A percentile compares a stretch with the other conserved stretches of the same genome.
Evolutionary conservation across 2,329 filamentous ascomycete species (phyloP).

Genomic region (Shiraia bambusicola): DNA sequence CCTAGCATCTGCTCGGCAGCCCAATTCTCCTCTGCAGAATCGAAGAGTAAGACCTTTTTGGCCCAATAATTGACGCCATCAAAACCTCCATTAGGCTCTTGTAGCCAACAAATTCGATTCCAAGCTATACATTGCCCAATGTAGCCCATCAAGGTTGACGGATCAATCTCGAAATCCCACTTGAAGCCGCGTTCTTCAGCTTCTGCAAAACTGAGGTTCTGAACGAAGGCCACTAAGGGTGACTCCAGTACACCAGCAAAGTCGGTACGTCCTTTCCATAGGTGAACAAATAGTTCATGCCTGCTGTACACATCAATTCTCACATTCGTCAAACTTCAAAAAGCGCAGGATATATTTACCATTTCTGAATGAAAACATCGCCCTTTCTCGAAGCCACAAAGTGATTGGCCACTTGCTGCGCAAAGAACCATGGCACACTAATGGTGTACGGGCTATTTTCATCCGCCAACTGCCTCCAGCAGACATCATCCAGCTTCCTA

Average conservation of each 20-base stretch:
- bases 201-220: slow-evolving; percentile 25
- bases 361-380: slow-evolving; percentile 48
- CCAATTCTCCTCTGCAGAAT: slow-evolving; percentile 26
- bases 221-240: slow-evolving; percentile 28
- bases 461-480: slow-evolving; percentile 44
- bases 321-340: neutral
- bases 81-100: slow-evolving; percentile 36
- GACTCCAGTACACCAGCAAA: slow-evolving; percentile 19
- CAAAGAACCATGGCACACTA: slow-evolving; percentile 29
- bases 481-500: slow-evolving; percentile 42
- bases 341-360: slow-evolving; percentile 35
- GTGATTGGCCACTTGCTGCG: slow-evolving; percentile 42
- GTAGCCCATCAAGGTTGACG: slow-evolving; percentile 41
- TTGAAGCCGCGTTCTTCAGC: slow-evolving; percentile 23
- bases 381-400: slow-evolving; percentile 49
- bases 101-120: slow-evolving; percentile 34
- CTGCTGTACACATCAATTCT: slow-evolving; percentile 1
- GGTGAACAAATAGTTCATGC: slow-evolving; percentile 29
- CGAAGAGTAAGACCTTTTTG: slow-evolving; percentile 31
- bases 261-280: slow-evolving; percentile 25
- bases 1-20: slow-evolving; percentile 28
- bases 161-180: slow-evolving; percentile 39
- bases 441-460: slow-evolving; percentile 41
- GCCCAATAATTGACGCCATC: slow-evolving; percentile 34
- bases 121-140: slow-evolving; percentile 46